Evolutionary conservation across 768 basidiomycete genomes (phyloP).

Genomic region (Calocera cornea): DNA sequence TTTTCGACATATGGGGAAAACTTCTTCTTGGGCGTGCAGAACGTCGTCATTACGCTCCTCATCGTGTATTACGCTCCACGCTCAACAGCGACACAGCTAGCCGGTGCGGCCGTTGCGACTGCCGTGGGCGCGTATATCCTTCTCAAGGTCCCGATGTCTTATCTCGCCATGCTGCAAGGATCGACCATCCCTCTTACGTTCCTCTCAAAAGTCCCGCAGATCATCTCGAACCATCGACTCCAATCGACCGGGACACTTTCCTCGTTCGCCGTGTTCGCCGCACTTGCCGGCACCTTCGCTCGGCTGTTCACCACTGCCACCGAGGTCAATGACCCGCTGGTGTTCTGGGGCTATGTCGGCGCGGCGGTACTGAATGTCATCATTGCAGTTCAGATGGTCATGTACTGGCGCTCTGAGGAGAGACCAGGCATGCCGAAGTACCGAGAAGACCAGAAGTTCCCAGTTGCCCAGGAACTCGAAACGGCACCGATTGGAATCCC

Average conservation of each 20-base stretch:
- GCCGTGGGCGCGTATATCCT: constrained; percentile 33
- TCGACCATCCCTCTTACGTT: constrained; percentile 81
- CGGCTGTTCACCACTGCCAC: constrained; percentile 85
- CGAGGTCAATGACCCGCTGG: constrained; percentile 71
- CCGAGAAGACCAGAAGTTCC: constrained; percentile 3
- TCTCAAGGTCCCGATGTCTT: constrained; percentile 27
- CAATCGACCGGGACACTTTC: constrained; percentile 87
- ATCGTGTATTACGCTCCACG: constrained; percentile 48
- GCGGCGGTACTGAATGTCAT: constrained; percentile 71
- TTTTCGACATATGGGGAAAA: constrained; percentile 99
- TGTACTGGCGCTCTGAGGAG: constrained; percentile 42
- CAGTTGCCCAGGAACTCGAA: neutral
- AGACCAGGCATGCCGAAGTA: constrained; percentile 1
- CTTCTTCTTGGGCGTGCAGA: constrained; percentile 81
- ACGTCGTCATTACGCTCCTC: constrained; percentile 74
- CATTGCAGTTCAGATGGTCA: constrained; percentile 72
- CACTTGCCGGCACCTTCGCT: constrained; percentile 79
- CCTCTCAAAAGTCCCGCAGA: constrained; percentile 90
- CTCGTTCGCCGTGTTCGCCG: constrained; percentile 78
- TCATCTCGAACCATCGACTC: constrained; percentile 60
- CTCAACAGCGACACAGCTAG: constrained; percentile 23
- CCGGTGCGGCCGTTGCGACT: constrained; percentile 25
- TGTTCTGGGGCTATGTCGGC: constrained; percentile 71
- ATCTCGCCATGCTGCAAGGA: constrained; percentile 61
- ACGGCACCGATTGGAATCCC: constrained; percentile 3